Percentiles rank a stretch among this genome's conserved stretches.
phyloP scores from a whole-genome alignment of 1,284 basidiomycete genomes.

The Leccinum glutinopallens region DNA sequence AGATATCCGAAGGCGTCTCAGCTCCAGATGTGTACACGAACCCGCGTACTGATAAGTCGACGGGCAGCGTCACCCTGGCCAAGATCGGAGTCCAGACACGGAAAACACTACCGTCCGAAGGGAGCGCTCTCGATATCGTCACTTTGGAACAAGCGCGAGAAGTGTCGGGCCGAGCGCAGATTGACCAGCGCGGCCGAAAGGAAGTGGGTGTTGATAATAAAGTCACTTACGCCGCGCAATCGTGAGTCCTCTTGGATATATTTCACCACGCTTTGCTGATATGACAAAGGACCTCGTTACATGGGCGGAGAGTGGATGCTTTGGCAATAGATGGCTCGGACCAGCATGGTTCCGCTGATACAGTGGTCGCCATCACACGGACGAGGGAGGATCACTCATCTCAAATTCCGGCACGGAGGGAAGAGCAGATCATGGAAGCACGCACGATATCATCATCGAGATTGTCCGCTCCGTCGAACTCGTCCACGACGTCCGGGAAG shows the following conservation, averaged over 20 bases:
- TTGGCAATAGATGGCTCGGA: neutral
- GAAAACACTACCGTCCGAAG: neutral
- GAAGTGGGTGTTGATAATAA: neutral
- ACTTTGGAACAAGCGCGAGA: neutral
- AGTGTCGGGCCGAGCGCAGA: neutral
- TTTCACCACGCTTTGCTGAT: neutral
- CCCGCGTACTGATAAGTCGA: neutral
- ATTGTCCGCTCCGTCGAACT: neutral
- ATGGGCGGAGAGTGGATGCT: neutral
- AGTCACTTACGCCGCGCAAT: neutral
- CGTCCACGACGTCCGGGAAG: neutral
- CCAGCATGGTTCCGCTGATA: neutral
- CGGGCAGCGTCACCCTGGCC: neutral
- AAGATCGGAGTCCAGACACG: neutral
- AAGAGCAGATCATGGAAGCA: neutral
- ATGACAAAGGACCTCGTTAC: neutral
- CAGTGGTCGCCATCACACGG: neutral
- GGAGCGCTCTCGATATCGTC: too few species aligned
- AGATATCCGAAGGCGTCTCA: neutral
- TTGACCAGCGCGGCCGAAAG: neutral
- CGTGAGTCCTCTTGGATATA: constrained; percentile 11
- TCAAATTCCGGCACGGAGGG: neutral
- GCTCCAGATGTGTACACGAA: neutral
- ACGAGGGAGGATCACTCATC: neutral
- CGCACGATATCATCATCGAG: neutral